phyloP scores from a whole-genome alignment of 805 yeast genomes.

The Nakazawaea pomicola region DNA sequence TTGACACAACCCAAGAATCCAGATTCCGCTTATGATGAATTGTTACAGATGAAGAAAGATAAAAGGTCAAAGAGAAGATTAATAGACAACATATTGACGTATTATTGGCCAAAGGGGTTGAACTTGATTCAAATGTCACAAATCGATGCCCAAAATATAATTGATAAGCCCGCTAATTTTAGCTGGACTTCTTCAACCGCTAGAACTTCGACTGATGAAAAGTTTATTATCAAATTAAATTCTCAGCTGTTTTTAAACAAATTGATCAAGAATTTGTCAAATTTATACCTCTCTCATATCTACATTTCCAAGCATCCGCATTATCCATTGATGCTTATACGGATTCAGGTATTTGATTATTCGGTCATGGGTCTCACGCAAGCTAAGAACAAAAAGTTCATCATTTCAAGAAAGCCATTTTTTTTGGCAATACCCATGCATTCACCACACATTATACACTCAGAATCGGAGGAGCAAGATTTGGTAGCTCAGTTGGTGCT shows the following conservation, averaged over 20 bases:
- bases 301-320: constrained; percentile 63
- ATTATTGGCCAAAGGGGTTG: constrained; percentile 52
- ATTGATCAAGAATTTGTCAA: constrained; percentile 42
- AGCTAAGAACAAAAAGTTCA: constrained; percentile 17
- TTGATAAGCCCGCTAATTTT: constrained; percentile 48
- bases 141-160: constrained; percentile 58
- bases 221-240: constrained; percentile 33
- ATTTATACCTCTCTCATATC: constrained; percentile 55
- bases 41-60: constrained; percentile 10
- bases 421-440: constrained; percentile 64
- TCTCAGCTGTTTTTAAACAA: constrained; percentile 47
- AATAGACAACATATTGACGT: constrained; percentile 41
- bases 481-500: constrained; percentile 47
- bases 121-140: constrained; percentile 66
- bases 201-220: constrained; percentile 25
- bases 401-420: constrained; percentile 53
- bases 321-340: constrained; percentile 52
- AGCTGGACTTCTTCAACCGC: constrained; percentile 47
- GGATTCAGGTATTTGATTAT: constrained; percentile 66
- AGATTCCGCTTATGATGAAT: constrained; percentile 14
- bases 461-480: constrained; percentile 34
- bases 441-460: constrained; percentile 62
- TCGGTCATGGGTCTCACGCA: constrained; percentile 17
- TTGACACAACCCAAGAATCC: constrained; percentile 23
- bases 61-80: constrained; percentile 24